Conservation (phyloP, 176 grass and related monocot genomes). For the Hsuehochloa calcarea region DNA sequence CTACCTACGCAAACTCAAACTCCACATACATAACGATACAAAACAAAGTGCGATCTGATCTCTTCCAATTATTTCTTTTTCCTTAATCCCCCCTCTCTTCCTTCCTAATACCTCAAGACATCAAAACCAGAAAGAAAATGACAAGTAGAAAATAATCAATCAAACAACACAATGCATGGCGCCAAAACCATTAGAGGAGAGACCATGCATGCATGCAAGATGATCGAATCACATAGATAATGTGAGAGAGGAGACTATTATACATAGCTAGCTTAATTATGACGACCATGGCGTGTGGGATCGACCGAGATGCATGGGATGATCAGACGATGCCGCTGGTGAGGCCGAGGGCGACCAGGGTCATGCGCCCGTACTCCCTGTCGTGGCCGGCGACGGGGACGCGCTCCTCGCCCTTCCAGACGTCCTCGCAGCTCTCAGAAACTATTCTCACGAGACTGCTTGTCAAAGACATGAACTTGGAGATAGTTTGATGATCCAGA, state of each 20-base stretch:
- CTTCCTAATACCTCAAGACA: not conserved
- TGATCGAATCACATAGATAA: not conserved
- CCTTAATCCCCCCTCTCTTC: not conserved
- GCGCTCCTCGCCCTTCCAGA: conserved; percentile 35
- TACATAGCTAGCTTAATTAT: not conserved
- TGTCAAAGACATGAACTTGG: too few species aligned
- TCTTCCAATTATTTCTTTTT: not conserved
- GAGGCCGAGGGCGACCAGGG: conserved; percentile 26
- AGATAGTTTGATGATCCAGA: too few species aligned
- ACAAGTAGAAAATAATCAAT: not conserved
- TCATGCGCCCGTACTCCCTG: conserved; percentile 49
- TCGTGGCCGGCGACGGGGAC: conserved; percentile 27
- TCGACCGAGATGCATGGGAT: not conserved
- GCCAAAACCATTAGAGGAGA: not conserved
- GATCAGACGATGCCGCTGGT: conserved; percentile 19
- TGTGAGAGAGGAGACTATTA: not conserved
- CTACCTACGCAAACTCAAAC: not conserved
- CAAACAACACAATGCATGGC: not conserved
- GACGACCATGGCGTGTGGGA: not conserved
- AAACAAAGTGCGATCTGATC: not conserved
- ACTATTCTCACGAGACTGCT: too few species aligned
- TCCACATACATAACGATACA: not conserved
- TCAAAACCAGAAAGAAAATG: not conserved
- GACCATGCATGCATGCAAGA: not conserved
- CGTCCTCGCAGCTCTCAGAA: conserved; percentile 57